These are phyloP conservation scores for Angomonas ambiguus DNA, from an alignment of 208 protist genomes.

Conservation along the genomic window DNA sequence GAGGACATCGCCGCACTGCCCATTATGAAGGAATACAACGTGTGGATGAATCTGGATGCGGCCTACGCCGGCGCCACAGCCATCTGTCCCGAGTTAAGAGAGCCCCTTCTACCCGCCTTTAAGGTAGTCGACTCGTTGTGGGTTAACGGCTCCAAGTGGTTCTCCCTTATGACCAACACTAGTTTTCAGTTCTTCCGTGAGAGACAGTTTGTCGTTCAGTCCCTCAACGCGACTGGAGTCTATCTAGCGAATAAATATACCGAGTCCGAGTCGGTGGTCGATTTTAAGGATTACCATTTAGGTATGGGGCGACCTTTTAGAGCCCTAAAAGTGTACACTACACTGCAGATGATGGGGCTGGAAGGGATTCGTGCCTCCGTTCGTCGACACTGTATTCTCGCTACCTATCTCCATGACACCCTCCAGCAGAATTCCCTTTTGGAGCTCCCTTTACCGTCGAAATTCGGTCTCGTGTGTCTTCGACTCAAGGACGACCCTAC, in stretches of 20 bases:
- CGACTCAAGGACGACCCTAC: slow-evolving; percentile 19
- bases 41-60: slow-evolving; percentile 62
- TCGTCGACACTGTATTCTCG: slow-evolving; percentile 31
- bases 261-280: slow-evolving; percentile 22
- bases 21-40: slow-evolving; percentile 22
- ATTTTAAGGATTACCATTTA: slow-evolving; percentile 76
- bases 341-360: slow-evolving; percentile 45
- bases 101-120: slow-evolving; percentile 23
- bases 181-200: slow-evolving; percentile 49
- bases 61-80: slow-evolving; percentile 52
- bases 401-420: slow-evolving; percentile 29
- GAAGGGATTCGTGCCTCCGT: slow-evolving; percentile 46
- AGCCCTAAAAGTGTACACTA: slow-evolving; percentile 59
- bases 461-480: slow-evolving; percentile 46
- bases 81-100: slow-evolving; percentile 52
- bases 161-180: slow-evolving; percentile 37
- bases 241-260: slow-evolving; percentile 45
- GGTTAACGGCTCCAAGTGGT: slow-evolving; percentile 67
- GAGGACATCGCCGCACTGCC: slow-evolving; percentile 21
- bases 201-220: slow-evolving; percentile 29
- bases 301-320: slow-evolving; percentile 57
- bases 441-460: slow-evolving; percentile 26
- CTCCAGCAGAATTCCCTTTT: slow-evolving; percentile 15
- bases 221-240: slow-evolving; percentile 35
- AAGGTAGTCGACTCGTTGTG: slow-evolving; percentile 33